These are phyloP conservation scores for Zygosaccharomyces lentus DNA, from an alignment of 805 yeast species.

Conservation along the genomic window DNA sequence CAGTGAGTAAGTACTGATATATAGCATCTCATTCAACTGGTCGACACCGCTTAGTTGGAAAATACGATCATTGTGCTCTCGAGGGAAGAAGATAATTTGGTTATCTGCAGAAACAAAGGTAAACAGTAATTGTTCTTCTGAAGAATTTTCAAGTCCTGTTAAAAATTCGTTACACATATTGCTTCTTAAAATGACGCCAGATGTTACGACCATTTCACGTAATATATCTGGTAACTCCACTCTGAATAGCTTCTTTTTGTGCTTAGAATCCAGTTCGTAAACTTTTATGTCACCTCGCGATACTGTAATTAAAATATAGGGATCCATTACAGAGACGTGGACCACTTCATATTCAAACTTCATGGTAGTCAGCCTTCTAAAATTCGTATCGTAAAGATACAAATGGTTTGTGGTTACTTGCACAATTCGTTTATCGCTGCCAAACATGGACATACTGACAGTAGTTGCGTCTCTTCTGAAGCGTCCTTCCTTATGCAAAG, in stretches of 20 bases:
- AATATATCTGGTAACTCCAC: conserved; percentile 37
- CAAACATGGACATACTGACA: conserved; percentile 59
- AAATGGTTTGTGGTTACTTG: conserved; percentile 71
- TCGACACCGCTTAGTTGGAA: conserved; percentile 38
- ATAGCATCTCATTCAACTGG: conserved; percentile 39
- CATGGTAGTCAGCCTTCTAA: conserved; percentile 49
- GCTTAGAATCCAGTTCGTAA: conserved; percentile 41
- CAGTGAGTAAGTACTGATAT: conserved; percentile 33
- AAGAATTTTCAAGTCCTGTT: conserved; percentile 21
- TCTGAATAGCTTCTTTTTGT: conserved; percentile 35
- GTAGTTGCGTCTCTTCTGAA: conserved; percentile 63
- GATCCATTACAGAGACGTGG: conserved; percentile 59
- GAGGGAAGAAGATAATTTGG: conserved; percentile 59
- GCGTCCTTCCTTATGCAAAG: conserved; percentile 55
- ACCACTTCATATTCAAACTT: conserved; percentile 58
- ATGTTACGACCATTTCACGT: conserved; percentile 54
- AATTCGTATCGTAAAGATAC: conserved; percentile 56
- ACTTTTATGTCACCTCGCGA: conserved; percentile 68
- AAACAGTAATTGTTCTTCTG: conserved; percentile 41
- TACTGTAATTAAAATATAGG: conserved; percentile 57
- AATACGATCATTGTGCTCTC: conserved; percentile 42
- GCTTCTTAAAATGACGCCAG: conserved; percentile 59
- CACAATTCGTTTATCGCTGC: conserved; percentile 52
- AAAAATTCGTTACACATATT: conserved; percentile 43
- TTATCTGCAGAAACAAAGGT: conserved; percentile 75